These are phyloP conservation scores for Draba incana DNA, from an alignment of 345 rosid genomes.

Conservation along the genomic window DNA sequence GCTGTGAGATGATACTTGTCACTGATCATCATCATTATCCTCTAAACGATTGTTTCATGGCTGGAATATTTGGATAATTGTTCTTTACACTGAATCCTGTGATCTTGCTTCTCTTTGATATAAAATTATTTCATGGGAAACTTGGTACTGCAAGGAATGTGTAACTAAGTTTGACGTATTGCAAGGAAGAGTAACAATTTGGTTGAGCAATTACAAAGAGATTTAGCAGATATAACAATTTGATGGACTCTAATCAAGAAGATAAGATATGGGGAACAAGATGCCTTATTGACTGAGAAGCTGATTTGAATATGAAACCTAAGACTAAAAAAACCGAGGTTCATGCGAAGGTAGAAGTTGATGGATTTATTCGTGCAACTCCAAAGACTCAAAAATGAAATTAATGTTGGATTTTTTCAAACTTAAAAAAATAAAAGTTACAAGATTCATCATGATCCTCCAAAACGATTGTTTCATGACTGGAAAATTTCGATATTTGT, in stretches of 20 bases:
- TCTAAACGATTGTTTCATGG: slow-evolving; percentile 17
- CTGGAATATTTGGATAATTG: background rate
- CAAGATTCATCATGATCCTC: slow-evolving; percentile 9
- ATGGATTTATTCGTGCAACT: background rate
- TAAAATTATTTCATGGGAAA: background rate
- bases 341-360: too few relatives aligned
- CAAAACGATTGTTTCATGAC: too few relatives aligned
- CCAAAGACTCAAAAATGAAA: background rate
- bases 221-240: background rate
- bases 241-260: too few relatives aligned
- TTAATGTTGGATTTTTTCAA: slow-evolving; percentile 25
- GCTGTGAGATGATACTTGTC: slow-evolving; percentile 1
- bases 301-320: background rate
- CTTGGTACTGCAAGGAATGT: background rate
- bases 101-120: background rate
- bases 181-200: background rate
- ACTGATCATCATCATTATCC: background rate
- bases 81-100: background rate
- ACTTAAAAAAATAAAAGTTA: slow-evolving; percentile 6
- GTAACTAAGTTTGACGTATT: background rate
- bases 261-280: background rate
- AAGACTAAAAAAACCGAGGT: too few relatives aligned
- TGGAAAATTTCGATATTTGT: too few relatives aligned
- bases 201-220: background rate
- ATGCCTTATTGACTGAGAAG: background rate